Percentiles rank a stretch among this genome's conserved stretches.
Conservation (phyloP, 2,329 filamentous ascomycete species). For the Aspergillus jensenii region DNA sequence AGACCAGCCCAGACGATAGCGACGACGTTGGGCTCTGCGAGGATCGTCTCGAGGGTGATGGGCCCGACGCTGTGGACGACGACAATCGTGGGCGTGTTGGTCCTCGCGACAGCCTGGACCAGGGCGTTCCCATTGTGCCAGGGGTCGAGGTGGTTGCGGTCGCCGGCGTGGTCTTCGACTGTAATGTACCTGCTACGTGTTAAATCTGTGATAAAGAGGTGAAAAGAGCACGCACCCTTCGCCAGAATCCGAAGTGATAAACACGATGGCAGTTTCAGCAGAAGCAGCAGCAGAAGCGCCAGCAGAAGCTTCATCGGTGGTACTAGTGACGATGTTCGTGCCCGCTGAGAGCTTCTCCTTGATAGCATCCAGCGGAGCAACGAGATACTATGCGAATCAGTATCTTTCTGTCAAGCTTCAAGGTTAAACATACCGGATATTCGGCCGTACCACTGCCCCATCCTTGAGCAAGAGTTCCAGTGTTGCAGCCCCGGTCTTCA, state of each 20-base stretch:
- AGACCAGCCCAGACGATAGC: constrained; percentile 64
- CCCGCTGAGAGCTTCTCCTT: constrained; percentile 35
- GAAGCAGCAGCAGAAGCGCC: constrained; percentile 39
- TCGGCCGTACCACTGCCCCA: constrained; percentile 74
- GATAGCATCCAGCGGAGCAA: constrained; percentile 46
- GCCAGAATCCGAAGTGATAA: constrained; percentile 49
- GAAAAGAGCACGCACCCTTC: constrained; percentile 36
- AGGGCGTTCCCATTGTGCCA: constrained; percentile 10
- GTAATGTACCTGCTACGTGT: constrained; percentile 40
- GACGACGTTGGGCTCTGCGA: constrained; percentile 64
- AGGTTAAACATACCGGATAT: constrained; percentile 51
- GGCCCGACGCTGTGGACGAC: constrained; percentile 65
- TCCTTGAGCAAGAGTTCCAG: constrained; percentile 67
- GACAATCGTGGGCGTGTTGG: constrained; percentile 59
- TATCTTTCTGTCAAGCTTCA: no score
- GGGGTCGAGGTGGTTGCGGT: constrained; percentile 23
- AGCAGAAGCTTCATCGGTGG: constrained; percentile 37
- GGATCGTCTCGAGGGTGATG: constrained; percentile 60
- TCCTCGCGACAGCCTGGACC: constrained; percentile 5
- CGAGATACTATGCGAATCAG: constrained; percentile 34
- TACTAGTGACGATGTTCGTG: constrained; percentile 44
- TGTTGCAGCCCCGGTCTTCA: constrained; percentile 63
- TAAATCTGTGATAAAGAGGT: no score
- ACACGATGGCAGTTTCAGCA: constrained; percentile 47
- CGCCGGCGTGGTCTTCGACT: constrained; percentile 57